Percentiles rank a stretch among this genome's conserved stretches.
These are phyloP conservation scores for Pulicaria dysenterica DNA, from an alignment of 129 eudicot genomes.

Conservation along the genomic window DNA sequence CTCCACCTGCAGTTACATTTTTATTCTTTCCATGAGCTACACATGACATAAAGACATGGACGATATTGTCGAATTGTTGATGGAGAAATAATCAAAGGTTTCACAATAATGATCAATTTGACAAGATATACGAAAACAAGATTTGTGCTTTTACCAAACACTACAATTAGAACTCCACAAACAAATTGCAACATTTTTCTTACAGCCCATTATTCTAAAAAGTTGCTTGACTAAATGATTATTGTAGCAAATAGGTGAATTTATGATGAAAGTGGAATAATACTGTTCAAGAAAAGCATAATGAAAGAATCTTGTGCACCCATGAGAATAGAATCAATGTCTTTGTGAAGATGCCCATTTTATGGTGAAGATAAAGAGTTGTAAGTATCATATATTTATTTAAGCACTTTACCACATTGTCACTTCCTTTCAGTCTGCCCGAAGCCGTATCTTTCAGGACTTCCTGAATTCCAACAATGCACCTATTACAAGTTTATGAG, in stretches of 20 bases:
- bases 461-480: conserved; percentile 77
- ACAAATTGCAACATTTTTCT: neutral
- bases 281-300: no score
- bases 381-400: neutral
- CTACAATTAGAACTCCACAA: neutral
- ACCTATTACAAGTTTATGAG: conserved; percentile 44
- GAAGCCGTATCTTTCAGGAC: conserved; percentile 73
- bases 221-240: no score
- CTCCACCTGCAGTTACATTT: conserved; percentile 62
- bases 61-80: no score
- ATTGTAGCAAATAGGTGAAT: neutral
- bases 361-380: neutral
- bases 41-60: neutral
- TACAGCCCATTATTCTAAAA: no score
- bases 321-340: no score
- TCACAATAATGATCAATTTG: neutral
- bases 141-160: neutral
- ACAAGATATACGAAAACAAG: conserved; percentile 6
- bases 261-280: no score
- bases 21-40: neutral
- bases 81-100: neutral
- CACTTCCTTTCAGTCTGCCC: conserved; percentile 90
- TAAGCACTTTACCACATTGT: conserved; percentile 73
- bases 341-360: no score
- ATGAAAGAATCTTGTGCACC: no score